Evolutionary conservation across 2,329 filamentous ascomycete genomes (phyloP).

Genomic region (Nemania serpens): DNA sequence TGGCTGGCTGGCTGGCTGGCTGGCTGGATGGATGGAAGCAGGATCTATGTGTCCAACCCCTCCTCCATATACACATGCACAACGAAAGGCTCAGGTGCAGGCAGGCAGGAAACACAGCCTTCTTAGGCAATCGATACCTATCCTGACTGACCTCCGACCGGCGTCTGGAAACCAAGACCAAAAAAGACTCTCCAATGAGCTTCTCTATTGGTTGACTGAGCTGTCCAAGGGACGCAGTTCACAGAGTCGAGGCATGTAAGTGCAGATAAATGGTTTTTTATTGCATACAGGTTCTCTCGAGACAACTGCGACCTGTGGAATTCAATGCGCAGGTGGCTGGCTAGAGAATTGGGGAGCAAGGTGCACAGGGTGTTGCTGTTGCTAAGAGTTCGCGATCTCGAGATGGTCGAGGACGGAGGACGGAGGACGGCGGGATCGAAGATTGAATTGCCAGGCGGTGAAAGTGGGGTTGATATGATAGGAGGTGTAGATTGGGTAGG

Average conservation of each 20-base stretch:
- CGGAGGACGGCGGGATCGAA: not conserved
- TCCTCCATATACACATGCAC: slow-evolving; percentile 23
- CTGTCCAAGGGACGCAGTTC: slow-evolving; percentile 11
- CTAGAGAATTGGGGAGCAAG: slow-evolving; percentile 8
- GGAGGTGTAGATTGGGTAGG: not conserved
- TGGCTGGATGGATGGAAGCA: slow-evolving; percentile 8
- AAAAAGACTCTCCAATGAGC: slow-evolving; percentile 10
- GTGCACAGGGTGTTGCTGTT: slow-evolving; percentile 11
- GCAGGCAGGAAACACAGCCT: slow-evolving; percentile 23
- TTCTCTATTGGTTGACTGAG: slow-evolving; percentile 15
- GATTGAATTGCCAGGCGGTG: slow-evolving; percentile 38
- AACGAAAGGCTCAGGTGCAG: slow-evolving; percentile 20
- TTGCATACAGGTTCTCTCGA: slow-evolving; percentile 7
- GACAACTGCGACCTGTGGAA: not conserved
- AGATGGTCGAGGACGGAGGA: slow-evolving; percentile 2
- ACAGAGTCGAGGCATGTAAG: slow-evolving; percentile 12
- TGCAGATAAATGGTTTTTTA: slow-evolving; percentile 11
- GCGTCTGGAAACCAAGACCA: slow-evolving; percentile 1
- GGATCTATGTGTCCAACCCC: slow-evolving; percentile 20
- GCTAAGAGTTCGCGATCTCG: slow-evolving; percentile 1
- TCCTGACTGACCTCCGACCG: not conserved
- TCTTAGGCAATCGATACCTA: slow-evolving; percentile 7
- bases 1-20: slow-evolving; percentile 2
- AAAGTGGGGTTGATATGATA: slow-evolving; percentile 34
- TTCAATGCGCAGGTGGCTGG: not conserved